Conservation (phyloP, 108 stramenopile species). For the Chaetoceros muelleri region DNA sequence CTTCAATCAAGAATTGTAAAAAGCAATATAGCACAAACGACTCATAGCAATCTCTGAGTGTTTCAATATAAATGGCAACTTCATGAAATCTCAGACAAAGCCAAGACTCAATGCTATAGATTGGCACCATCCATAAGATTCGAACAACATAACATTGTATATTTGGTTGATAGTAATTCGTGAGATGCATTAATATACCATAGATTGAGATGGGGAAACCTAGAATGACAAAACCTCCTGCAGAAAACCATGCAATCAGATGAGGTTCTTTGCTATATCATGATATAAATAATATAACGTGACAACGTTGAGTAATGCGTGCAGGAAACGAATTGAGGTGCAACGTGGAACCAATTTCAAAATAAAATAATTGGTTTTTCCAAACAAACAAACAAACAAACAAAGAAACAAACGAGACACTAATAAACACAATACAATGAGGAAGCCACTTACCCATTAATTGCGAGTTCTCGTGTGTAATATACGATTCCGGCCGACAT, state of each 20-base stretch:
- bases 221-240: constrained; percentile 79
- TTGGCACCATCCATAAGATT: constrained; percentile 91
- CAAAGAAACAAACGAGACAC: not conserved
- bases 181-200: constrained; percentile 75
- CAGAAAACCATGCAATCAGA: constrained; percentile 83
- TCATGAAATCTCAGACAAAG: constrained; percentile 73
- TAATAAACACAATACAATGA: not conserved
- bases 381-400: constrained; percentile 1
- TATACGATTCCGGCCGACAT: constrained; percentile 50
- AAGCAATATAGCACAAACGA: constrained; percentile 90
- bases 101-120: constrained; percentile 90
- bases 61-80: constrained; percentile 78
- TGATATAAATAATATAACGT: no score
- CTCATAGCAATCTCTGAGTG: constrained; percentile 79
- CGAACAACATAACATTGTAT: constrained; percentile 79
- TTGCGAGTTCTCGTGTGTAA: constrained; percentile 74
- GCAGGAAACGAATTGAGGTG: not conserved
- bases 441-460: constrained; percentile 48
- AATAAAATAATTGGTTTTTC: no score
- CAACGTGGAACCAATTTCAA: not conserved
- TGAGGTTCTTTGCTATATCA: constrained; percentile 64
- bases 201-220: constrained; percentile 84
- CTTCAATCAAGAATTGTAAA: constrained; percentile 84
- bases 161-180: constrained; percentile 85
- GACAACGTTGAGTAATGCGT: no score